These are phyloP conservation scores for Albizia julibrissin DNA, from an alignment of 306 rosid genomes.

Conservation along the genomic window DNA sequence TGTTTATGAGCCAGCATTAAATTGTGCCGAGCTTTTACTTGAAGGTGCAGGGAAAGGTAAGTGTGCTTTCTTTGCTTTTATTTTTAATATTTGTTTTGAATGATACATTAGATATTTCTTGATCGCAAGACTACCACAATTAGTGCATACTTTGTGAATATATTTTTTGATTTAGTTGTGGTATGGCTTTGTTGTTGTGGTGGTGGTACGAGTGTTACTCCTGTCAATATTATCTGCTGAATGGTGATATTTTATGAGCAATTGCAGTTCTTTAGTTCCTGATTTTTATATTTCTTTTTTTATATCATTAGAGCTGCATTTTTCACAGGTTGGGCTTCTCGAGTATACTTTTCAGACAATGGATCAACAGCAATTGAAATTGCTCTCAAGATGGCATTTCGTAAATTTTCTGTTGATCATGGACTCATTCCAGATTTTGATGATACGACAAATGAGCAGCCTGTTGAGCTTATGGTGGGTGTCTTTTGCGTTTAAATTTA, in stretches of 20 bases:
- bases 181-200: too few species aligned
- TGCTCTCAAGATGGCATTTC: slow-evolving; percentile 98
- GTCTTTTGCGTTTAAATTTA: slow-evolving; percentile 32
- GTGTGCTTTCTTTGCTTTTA: slow-evolving; percentile 19
- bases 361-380: slow-evolving; percentile 98
- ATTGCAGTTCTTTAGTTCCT: slow-evolving; percentile 23
- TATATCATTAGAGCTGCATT: slow-evolving; percentile 13
- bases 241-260: slow-evolving; percentile 14
- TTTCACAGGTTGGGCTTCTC: slow-evolving; percentile 88
- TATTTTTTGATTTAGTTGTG: too few species aligned
- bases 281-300: background rate
- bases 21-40: slow-evolving; percentile 91
- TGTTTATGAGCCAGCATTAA: slow-evolving; percentile 85
- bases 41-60: slow-evolving; percentile 89
- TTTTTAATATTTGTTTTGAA: slow-evolving; percentile 12
- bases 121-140: slow-evolving; percentile 25
- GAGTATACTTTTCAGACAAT: slow-evolving; percentile 84
- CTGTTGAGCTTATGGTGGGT: slow-evolving; percentile 68
- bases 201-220: background rate
- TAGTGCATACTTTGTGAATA: slow-evolving; percentile 22
- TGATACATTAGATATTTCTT: slow-evolving; percentile 18
- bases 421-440: slow-evolving; percentile 51
- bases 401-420: slow-evolving; percentile 76
- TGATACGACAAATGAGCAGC: slow-evolving; percentile 46
- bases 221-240: slow-evolving; percentile 11